These are phyloP conservation scores for Rhizopogon sp. DNA, from an alignment of 768 basidiomycete genomes.

Conservation along the genomic window DNA sequence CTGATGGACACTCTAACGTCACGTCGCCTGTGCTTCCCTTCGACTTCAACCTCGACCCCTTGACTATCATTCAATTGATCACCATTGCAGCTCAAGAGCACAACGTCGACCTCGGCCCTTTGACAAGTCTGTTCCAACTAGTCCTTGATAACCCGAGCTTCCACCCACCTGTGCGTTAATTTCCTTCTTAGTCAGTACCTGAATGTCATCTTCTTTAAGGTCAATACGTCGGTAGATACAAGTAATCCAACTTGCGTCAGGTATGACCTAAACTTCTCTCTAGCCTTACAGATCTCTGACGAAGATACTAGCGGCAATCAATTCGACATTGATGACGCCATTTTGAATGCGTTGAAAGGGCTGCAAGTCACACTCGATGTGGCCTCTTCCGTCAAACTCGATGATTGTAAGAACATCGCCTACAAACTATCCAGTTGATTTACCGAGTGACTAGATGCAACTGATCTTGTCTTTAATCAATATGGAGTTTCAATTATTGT, in stretches of 20 bases:
- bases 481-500: slow-evolving; percentile 50
- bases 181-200: background rate
- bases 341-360: slow-evolving; percentile 55
- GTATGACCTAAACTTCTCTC: slow-evolving; percentile 20
- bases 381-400: slow-evolving; percentile 50
- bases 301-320: slow-evolving; percentile 49
- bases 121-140: slow-evolving; percentile 49
- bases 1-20: slow-evolving; percentile 51
- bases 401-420: slow-evolving; percentile 48
- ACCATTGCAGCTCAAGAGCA: slow-evolving; percentile 45
- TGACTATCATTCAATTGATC: slow-evolving; percentile 56
- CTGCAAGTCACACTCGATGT: slow-evolving; percentile 56
- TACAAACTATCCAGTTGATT: background rate
- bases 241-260: slow-evolving; percentile 54
- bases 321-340: slow-evolving; percentile 55
- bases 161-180: slow-evolving; percentile 43
- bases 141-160: slow-evolving; percentile 44
- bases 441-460: slow-evolving; percentile 35
- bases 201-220: slow-evolving; percentile 26
- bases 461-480: slow-evolving; percentile 55
- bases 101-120: slow-evolving; percentile 56
- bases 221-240: slow-evolving; percentile 50
- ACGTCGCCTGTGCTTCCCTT: slow-evolving; percentile 56
- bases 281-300: slow-evolving; percentile 1
- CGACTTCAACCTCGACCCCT: slow-evolving; percentile 58